Base-by-base conservation (phyloP, 1,284 basidiomycete genomes). In the Gomphus bonarii region DNA sequence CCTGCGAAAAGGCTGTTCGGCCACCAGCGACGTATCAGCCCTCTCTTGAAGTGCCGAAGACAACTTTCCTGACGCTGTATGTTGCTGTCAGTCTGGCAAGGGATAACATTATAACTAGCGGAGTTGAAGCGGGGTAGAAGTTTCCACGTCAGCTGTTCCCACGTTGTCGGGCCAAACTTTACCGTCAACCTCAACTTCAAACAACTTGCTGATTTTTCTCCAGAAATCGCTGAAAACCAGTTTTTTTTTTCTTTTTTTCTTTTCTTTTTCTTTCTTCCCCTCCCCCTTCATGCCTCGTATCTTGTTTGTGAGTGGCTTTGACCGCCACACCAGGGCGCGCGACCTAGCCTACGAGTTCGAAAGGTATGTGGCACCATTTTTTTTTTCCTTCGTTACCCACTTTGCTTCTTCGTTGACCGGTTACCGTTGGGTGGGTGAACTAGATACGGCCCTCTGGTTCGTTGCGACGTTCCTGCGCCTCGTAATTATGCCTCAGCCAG, bases 311-410 rank as follows among this genome's bases (percentile, higher is more conserved):
- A 88, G 86, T 65, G 90, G 90, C 44, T 92, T 92, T 68, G 82
- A 87, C 64, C 80, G 84, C 25, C 72, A 79, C 30, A 89, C 88
- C 8, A 82, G 88, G 50, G 90, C 89, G 11, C 77, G 83, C 56
- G 90, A 91, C 67, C 79, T 93, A 9, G 91, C 90, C 0, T 89
- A 78, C 67, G 90, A 93, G 70, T 93, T 93, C 65, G 90, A 93
- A 77, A 77, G 86, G 85, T 91, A 67, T 60, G 80, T 69, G 6
- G 12, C 25, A 22, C 33, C 31, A 28, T 52, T 43, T 9, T 31
- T 31, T 48, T 20, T 10, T 10, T 20, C 47, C 48, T 7, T n/a
- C n/a, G n/a, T n/a, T n/a, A n/a, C n/a, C 48, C 47, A 28, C 31
- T 30, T 28, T 44, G 33, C n/a, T n/a, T n/a, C n/a, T 20, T 33